phyloP scores from a whole-genome alignment of 345 rosid species.

The Populus alba region DNA sequence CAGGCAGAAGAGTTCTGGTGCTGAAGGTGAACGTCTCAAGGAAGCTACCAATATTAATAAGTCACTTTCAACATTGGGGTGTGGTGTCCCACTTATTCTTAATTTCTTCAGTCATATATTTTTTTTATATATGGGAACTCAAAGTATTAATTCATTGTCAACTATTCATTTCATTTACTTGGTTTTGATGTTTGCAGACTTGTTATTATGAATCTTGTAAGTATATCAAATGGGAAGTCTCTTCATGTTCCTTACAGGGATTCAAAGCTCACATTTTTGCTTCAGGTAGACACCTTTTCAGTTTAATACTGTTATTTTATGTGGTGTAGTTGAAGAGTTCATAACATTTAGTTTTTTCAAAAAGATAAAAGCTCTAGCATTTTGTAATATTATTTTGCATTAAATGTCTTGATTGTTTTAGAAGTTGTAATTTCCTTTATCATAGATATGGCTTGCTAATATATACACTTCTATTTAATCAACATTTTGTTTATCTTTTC shows the following conservation, averaged over 20 bases:
- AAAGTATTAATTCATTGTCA: neutral
- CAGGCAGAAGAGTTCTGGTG: conserved; percentile 98
- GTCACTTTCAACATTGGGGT: conserved; percentile 99
- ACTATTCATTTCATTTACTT: conserved; percentile 3
- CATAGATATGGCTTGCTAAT: neutral
- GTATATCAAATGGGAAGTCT: conserved; percentile 90
- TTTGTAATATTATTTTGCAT: neutral
- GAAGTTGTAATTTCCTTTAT: neutral
- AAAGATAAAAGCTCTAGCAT: neutral
- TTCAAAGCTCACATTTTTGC: conserved; percentile 96
- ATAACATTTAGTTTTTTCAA: neutral
- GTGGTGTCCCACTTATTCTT: neutral
- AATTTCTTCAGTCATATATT: neutral
- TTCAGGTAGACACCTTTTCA: conserved; percentile 55
- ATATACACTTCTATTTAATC: neutral
- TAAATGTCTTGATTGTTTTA: neutral
- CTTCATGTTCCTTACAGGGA: conserved; percentile 97
- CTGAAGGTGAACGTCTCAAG: conserved; percentile 98
- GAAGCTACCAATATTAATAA: conserved; percentile 98
- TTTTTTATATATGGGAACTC: neutral
- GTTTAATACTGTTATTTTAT: too few relatives aligned
- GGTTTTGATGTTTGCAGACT: conserved; percentile 55
- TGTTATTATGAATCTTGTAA: conserved; percentile 96
- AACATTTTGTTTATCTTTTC: neutral
- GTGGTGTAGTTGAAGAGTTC: neutral